Base-by-base conservation (phyloP, 495 filamentous ascomycete species). In the Eremomyces bilateralis region DNA sequence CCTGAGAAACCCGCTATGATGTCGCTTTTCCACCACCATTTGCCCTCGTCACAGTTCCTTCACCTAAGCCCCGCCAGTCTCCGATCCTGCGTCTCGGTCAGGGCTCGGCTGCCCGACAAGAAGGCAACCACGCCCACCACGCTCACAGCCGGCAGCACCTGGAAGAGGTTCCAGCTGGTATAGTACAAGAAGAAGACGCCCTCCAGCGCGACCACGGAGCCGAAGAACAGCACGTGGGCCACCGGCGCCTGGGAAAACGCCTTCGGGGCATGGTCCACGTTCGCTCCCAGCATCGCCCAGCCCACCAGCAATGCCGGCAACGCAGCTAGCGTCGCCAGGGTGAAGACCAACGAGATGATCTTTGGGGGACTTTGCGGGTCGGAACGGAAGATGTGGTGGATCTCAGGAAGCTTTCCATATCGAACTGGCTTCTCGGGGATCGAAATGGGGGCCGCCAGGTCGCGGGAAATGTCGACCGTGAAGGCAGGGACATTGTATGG, bases 181-280 rank as follows among this genome's bases (percentile, higher is more conserved):
- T 94, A 97, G 63, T 97, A 97, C 52, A 92, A 53, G 64, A 83
- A 83, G 59, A 95, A 95, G 43, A 92, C 69, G 4, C 68, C 77
- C 54, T 97, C 88, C 60, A 97, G 72, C 10, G 71, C 68, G 18
- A 92, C 22, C 39, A 97, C 69, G 5, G 80, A 88, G 27, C 72
- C 74, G 40, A 85, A 73, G 57, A 94, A 93, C 29, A 76, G 47
- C 27, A 67, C 59, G 48, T 95, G 82, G 5, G 81, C 67, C 15
- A 92, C 39, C 29, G 84, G 83, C 4, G 79, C 76, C 15, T 60
- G 60, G 32, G 67, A 54, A 31, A 91, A 53, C 16, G 84, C 84
- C 37, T 73, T 67, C 21, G 72, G 53, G 3, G 90, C 56, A 49
- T 94, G 82, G 39, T 69, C 65, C 48, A 85, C 43, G 54, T 97